Conservation (phyloP, 164 flowering plant genomes). For the Magnolia sinica region DNA sequence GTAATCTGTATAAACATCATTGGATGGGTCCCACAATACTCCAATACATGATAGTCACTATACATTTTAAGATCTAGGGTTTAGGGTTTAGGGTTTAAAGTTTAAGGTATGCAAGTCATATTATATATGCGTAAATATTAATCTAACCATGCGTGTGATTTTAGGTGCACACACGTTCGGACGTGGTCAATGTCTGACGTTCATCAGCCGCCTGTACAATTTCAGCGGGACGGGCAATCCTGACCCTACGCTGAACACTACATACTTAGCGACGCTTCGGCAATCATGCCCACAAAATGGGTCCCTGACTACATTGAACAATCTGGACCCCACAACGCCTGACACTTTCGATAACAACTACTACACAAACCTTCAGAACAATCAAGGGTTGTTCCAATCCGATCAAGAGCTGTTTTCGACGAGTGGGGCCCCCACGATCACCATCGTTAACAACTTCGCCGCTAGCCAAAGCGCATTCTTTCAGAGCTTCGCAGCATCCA, state of each 20-base stretch:
- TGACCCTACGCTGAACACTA: constrained; percentile 33
- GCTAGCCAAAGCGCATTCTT: constrained; percentile 35
- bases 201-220: constrained; percentile 31
- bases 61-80: no score
- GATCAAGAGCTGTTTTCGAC: constrained; percentile 45
- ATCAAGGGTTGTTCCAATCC: constrained; percentile 36
- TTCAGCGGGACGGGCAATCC: constrained; percentile 27
- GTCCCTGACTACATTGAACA: neutral
- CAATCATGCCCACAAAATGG: constrained; percentile 37
- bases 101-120: no score
- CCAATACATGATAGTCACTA: no score
- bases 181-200: constrained; percentile 26
- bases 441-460: constrained; percentile 29
- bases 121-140: no score
- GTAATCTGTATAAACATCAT: no score
- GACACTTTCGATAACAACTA: constrained; percentile 42
- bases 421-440: constrained; percentile 19
- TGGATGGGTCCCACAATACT: no score
- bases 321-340: constrained; percentile 37
- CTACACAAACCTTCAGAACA: constrained; percentile 36
- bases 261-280: constrained; percentile 28
- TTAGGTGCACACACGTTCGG: constrained; percentile 52
- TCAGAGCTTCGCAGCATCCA: constrained; percentile 29
- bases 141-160: neutral
- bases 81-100: no score